Conservation (phyloP, 73 alveolate species). For the Symbiodinium pilosum region DNA sequence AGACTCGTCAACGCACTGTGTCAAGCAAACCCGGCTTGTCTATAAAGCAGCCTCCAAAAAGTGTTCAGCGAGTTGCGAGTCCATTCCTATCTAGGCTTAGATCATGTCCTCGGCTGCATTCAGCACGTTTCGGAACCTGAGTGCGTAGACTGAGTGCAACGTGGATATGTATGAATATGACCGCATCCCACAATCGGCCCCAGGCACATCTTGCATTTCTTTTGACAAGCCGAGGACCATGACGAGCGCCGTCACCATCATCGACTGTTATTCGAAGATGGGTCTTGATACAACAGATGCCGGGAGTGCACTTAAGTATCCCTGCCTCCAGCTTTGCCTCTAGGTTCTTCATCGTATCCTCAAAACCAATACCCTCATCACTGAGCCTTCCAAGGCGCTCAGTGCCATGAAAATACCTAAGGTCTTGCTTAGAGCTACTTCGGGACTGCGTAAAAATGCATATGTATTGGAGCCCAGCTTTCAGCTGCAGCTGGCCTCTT, state of each 20-base stretch:
- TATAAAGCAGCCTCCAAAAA: no score
- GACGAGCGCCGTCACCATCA: constrained; percentile 35
- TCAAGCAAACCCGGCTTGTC: no score
- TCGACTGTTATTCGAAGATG: neutral
- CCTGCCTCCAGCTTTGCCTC: constrained; percentile 29
- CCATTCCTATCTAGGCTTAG: no score
- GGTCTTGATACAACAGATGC: neutral
- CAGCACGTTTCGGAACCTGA: neutral
- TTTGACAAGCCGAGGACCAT: constrained; percentile 27
- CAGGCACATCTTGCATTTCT: constrained; percentile 46
- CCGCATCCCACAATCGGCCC: neutral
- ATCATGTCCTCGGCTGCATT: neutral
- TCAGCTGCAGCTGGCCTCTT: neutral
- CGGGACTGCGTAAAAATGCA: no score
- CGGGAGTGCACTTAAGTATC: neutral
- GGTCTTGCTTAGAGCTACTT: no score
- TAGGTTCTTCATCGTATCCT: constrained; percentile 43
- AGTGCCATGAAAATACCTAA: no score
- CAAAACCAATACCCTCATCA: constrained; percentile 44
- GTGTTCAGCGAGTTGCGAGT: no score
- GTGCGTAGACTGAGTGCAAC: no score
- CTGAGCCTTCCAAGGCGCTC: constrained; percentile 28
- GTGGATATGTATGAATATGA: no score
- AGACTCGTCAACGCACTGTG: no score
- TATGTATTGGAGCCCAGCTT: neutral